A percentile compares a stretch with the other conserved stretches of the same genome.
These are phyloP conservation scores for Leccinum sublutescens DNA, from an alignment of 768 basidiomycete species.

Conservation along the genomic window DNA sequence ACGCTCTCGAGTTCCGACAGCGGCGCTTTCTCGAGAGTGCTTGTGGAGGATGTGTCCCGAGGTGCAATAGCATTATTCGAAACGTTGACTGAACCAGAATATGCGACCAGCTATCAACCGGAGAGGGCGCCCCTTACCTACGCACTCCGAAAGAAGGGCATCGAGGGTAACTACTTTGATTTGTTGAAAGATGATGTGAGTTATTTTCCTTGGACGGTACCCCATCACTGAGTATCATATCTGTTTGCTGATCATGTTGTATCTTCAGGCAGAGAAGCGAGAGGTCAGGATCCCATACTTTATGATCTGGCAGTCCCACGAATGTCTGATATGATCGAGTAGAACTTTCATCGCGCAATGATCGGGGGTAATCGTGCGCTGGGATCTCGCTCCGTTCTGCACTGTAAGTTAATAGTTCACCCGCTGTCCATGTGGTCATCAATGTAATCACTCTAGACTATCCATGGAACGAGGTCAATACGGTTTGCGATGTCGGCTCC, in stretches of 20 bases:
- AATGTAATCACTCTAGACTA: neutral
- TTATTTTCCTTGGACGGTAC: neutral
- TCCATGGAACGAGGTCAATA: neutral
- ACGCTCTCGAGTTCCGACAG: constrained; percentile 14
- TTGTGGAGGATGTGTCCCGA: constrained; percentile 11
- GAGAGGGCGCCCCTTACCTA: constrained; percentile 22
- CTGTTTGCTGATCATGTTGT: neutral
- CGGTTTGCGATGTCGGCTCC: neutral
- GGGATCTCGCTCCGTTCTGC: constrained; percentile 13
- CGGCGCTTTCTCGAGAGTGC: constrained; percentile 9
- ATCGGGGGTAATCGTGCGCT: constrained; percentile 13
- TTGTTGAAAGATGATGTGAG: constrained; percentile 23
- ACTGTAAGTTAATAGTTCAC: neutral
- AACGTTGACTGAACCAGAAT: constrained; percentile 24
- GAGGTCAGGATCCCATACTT: constrained; percentile 4
- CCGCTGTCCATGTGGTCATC: no score
- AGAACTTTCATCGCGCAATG: constrained; percentile 28
- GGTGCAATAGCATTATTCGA: constrained; percentile 23
- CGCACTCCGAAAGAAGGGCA: constrained; percentile 15
- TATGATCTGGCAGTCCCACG: neutral
- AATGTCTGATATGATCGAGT: neutral
- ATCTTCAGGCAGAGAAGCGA: constrained; percentile 11
- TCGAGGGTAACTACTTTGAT: constrained; percentile 20
- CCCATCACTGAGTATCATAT: neutral
- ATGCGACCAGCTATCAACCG: constrained; percentile 22